Base-by-base conservation (phyloP, 495 filamentous ascomycete species). In the Hypoxylon subgilvum region DNA sequence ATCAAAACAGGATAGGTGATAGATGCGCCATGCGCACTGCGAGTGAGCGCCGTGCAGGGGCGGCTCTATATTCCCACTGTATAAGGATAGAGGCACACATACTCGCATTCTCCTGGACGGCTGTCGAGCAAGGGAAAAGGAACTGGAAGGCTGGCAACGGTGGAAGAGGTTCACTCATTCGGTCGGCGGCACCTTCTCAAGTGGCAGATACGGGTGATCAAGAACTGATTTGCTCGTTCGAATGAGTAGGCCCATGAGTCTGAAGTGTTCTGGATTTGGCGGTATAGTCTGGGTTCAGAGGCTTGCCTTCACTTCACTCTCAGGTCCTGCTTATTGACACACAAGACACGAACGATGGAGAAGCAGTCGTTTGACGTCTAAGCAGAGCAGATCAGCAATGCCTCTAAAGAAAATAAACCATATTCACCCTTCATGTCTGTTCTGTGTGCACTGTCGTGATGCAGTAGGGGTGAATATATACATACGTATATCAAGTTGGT, bases 11-110 rank as follows among this genome's bases (percentile, higher is more conserved):
- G 57, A 62, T 57, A 63, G 59, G 54, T 41, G 49, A 58, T 61
- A 69, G 66, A 66, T 63, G 66, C 66, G 57, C 51, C 49, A 65
- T 32, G 65, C 61, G 65, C 55, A 57, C 61, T 58, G 56, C 56
- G 65, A 58, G 65, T 54, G 61, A 50, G 57, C 65, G 49, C 50
- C 57, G 42, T 51, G 34, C 28, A 44, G 28, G 31, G 59, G 43
- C 46, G 28, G 49, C 59, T 67, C 51, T 59, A 27, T 45, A 60
- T 52, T 63, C 52, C 40, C 40, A 21, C 47, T 63, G 57, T 63
- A 63, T 52, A 58, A 60, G 54, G 61, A 52, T 46, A 66, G 57
- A 63, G 18, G 32, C 58, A 63, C 45, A 62, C 58, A 63, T 52
- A 66, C 58, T 62, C 59, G 63, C 60, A 61, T 65, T 53, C 30